Percentiles rank a stretch among this genome's conserved stretches.
phyloP scores from a whole-genome alignment of 164 flowering plant genomes.

The Cinnamomum chago region DNA sequence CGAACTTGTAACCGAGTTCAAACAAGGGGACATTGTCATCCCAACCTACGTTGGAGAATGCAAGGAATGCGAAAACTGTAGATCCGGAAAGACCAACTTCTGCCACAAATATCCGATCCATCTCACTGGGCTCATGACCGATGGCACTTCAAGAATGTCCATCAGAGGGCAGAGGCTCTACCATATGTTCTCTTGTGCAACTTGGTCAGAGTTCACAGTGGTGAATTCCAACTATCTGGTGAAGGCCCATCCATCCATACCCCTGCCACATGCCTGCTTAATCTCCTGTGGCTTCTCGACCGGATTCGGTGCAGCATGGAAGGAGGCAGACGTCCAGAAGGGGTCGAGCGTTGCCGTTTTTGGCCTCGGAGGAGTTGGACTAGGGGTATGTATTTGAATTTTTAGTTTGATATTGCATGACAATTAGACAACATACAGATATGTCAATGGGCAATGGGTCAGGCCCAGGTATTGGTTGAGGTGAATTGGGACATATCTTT shows the following conservation, averaged over 20 bases:
- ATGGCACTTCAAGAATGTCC: conserved; percentile 33
- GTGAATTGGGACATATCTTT: not conserved
- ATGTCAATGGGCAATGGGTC: not conserved
- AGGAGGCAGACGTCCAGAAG: conserved; percentile 28
- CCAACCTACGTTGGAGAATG: conserved; percentile 39
- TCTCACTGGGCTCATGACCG: conserved; percentile 34
- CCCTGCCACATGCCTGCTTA: conserved; percentile 26
- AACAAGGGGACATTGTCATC: conserved; percentile 46
- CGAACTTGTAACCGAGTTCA: conserved; percentile 29
- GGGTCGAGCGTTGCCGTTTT: conserved; percentile 44
- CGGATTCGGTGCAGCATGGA: conserved; percentile 42
- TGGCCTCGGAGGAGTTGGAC: conserved; percentile 54
- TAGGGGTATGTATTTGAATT: conserved; percentile 34
- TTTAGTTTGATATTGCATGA: not conserved
- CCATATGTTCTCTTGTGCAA: conserved; percentile 32
- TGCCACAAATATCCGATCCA: conserved; percentile 18
- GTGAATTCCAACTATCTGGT: conserved; percentile 21
- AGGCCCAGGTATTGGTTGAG: no score
- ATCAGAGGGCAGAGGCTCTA: conserved; percentile 32
- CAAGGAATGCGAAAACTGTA: conserved; percentile 26
- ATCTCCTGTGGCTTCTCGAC: conserved; percentile 35
- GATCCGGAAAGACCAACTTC: conserved; percentile 28
- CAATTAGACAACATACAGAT: not conserved
- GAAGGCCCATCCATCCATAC: conserved; percentile 21
- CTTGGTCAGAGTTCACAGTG: conserved; percentile 45